These are phyloP conservation scores for Lactarius vividus DNA, from an alignment of 768 basidiomycete genomes.

Conservation along the genomic window DNA sequence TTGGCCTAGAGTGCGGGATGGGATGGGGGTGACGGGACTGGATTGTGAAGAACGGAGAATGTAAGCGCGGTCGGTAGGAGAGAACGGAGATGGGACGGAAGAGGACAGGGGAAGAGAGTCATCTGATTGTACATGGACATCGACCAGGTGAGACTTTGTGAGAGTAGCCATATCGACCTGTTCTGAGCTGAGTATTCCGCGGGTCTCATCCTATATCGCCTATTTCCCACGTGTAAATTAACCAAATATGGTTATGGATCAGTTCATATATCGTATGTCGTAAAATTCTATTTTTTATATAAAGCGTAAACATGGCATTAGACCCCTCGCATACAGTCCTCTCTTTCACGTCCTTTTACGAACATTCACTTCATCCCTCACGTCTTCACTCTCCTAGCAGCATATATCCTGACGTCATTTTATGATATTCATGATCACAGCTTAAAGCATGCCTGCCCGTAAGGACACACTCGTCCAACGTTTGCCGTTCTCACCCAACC, in stretches of 20 bases:
- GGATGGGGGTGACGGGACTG: neutral
- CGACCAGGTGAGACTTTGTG: slow-evolving; percentile 14
- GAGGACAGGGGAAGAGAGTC: slow-evolving; percentile 13
- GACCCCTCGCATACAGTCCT: neutral
- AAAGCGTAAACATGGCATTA: neutral
- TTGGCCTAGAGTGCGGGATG: neutral
- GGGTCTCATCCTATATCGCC: neutral
- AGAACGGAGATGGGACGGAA: slow-evolving; percentile 26
- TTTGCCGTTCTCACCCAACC: neutral
- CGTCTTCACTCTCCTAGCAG: neutral
- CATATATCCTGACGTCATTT: neutral
- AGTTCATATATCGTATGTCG: neutral
- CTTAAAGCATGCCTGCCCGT: slow-evolving; percentile 15
- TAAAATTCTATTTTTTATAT: neutral
- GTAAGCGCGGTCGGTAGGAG: slow-evolving; percentile 18
- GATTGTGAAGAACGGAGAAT: slow-evolving; percentile 9
- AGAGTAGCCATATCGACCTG: slow-evolving; percentile 24
- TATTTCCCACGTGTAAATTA: neutral
- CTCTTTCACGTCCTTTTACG: neutral
- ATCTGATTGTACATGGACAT: neutral
- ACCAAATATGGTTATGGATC: neutral
- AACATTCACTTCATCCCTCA: neutral
- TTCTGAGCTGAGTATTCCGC: neutral
- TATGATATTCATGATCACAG: neutral
- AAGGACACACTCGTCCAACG: neutral